Percentiles rank a stretch among this genome's conserved stretches.
Conservation (phyloP, 2,329 filamentous ascomycete species). For the Cryoendolithus antarcticus region DNA sequence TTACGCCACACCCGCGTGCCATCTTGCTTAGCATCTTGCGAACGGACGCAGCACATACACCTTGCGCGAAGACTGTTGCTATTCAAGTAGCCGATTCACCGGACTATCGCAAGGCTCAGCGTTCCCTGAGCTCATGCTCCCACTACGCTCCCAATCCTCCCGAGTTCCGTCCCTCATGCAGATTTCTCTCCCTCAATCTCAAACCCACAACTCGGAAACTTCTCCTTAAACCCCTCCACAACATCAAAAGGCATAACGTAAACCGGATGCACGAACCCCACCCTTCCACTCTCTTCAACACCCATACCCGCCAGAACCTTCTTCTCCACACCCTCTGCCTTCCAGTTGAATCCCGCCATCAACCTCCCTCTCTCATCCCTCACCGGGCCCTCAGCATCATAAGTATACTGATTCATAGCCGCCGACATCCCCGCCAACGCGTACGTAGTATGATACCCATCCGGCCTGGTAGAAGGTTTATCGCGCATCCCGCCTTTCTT, state of each 20-base stretch:
- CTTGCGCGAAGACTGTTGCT: no score
- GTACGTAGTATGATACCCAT: slow-evolving; percentile 90
- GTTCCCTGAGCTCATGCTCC: no score
- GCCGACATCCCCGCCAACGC: slow-evolving; percentile 75
- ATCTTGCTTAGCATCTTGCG: no score
- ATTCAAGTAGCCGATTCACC: no score
- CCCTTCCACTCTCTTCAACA: slow-evolving; percentile 58
- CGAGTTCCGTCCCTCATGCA: no score
- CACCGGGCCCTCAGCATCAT: slow-evolving; percentile 18
- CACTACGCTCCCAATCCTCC: no score
- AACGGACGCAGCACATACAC: no score
- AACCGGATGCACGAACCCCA: slow-evolving; percentile 65
- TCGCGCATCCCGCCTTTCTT: slow-evolving; percentile 73
- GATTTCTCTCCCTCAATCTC: neutral
- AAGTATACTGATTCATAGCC: slow-evolving; percentile 54
- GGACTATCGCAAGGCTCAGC: no score
- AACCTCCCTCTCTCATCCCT: slow-evolving; percentile 15
- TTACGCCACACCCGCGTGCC: no score
- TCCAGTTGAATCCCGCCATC: slow-evolving; percentile 33
- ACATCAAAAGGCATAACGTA: slow-evolving; percentile 68
- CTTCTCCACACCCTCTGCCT: slow-evolving; percentile 31
- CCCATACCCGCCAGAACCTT: slow-evolving; percentile 42
- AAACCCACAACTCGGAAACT: slow-evolving; percentile 14
- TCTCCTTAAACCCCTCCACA: slow-evolving; percentile 36
- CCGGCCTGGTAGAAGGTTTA: slow-evolving; percentile 82